Conservation (phyloP, 305 asterid genomes). For the Stenogyne calaminthoides region DNA sequence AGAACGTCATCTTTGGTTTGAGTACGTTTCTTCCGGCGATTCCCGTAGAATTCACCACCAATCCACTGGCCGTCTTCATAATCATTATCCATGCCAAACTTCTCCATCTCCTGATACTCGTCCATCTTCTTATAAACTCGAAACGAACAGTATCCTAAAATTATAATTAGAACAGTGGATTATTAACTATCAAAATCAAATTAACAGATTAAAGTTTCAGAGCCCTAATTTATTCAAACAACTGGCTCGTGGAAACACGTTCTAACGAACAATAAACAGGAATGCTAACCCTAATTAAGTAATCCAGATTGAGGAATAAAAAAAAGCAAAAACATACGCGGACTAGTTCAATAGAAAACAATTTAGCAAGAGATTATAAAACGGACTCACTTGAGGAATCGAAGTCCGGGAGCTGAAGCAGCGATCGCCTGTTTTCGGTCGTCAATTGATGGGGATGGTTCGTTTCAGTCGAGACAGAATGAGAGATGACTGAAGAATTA, state of each 20-base stretch:
- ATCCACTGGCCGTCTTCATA: slow-evolving; percentile 80
- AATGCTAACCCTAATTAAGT: background rate
- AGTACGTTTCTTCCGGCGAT: slow-evolving; percentile 51
- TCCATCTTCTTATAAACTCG: slow-evolving; percentile 52
- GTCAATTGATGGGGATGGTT: background rate
- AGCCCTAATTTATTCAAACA: background rate
- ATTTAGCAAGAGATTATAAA: background rate
- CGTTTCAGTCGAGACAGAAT: background rate
- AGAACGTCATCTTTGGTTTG: slow-evolving; percentile 77
- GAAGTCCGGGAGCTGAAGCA: background rate
- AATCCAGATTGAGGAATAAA: background rate
- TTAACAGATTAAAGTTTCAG: background rate
- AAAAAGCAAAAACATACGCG: background rate
- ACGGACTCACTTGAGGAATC: slow-evolving; percentile 4
- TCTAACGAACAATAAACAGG: background rate
- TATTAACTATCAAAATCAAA: background rate
- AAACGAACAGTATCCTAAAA: background rate
- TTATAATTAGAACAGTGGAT: background rate
- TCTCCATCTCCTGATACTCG: slow-evolving; percentile 80
- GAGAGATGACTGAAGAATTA: background rate
- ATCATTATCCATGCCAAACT: slow-evolving; percentile 82
- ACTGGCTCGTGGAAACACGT: background rate
- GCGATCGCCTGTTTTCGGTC: background rate
- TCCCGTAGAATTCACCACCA: slow-evolving; percentile 67
- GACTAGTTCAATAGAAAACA: background rate